A percentile compares a stretch with the other conserved stretches of the same genome.
These are phyloP conservation scores for Reutealis trisperma DNA, from an alignment of 345 rosid species.

Conservation along the genomic window DNA sequence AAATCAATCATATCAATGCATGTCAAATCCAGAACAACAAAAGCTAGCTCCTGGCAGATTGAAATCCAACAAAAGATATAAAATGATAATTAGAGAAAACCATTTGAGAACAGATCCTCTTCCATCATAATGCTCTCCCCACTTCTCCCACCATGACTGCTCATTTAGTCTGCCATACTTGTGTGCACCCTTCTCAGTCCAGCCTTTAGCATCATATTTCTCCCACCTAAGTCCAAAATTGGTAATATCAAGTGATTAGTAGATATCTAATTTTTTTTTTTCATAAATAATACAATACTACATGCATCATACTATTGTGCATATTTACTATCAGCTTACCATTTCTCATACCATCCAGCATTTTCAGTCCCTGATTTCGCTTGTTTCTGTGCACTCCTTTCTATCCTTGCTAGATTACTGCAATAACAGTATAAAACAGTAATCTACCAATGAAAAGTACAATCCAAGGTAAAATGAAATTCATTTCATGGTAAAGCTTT, in stretches of 20 bases:
- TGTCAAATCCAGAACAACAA: background rate
- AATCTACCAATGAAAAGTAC: constrained; percentile 4
- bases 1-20: background rate
- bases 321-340: constrained; percentile 51
- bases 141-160: constrained; percentile 99
- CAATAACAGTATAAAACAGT: constrained; percentile 22
- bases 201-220: constrained; percentile 97
- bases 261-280: background rate
- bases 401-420: constrained; percentile 96
- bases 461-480: constrained; percentile 5
- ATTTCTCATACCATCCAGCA: constrained; percentile 99
- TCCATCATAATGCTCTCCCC: constrained; percentile 99
- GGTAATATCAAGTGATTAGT: background rate
- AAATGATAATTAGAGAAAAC: constrained; percentile 34
- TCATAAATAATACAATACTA: background rate
- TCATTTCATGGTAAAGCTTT: background rate
- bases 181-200: constrained; percentile 99
- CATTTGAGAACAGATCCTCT: constrained; percentile 98
- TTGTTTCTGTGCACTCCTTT: constrained; percentile 98
- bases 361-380: constrained; percentile 91
- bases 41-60: background rate
- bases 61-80: background rate
- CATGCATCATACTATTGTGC: constrained; percentile 2
- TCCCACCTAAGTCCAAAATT: constrained; percentile 79
- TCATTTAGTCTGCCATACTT: constrained; percentile 94